Evolutionary conservation across 805 yeast species (phyloP).

Genomic region (Pichia sporocuriosa): DNA sequence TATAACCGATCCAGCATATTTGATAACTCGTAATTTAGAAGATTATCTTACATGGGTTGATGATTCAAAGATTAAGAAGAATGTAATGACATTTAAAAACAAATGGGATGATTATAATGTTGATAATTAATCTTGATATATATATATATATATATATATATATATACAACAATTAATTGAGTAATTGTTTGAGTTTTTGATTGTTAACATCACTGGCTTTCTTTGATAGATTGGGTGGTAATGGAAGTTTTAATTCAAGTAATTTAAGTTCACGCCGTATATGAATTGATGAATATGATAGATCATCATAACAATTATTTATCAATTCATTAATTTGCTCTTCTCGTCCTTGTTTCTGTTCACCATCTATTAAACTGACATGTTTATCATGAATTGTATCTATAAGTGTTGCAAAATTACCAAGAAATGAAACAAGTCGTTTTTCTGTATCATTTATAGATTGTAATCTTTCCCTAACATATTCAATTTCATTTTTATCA

Average conservation of each 20-base stretch:
- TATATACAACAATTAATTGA: slow-evolving; percentile 32
- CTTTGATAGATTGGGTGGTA: slow-evolving; percentile 63
- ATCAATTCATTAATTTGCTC: slow-evolving; percentile 39
- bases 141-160: not conserved
- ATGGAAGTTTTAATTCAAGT: slow-evolving; percentile 55
- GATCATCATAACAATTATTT: slow-evolving; percentile 41
- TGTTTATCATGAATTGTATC: slow-evolving; percentile 31
- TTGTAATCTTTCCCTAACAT: slow-evolving; percentile 45
- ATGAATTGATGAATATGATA: slow-evolving; percentile 52
- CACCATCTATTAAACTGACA: not conserved
- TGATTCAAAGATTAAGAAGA: slow-evolving; percentile 84
- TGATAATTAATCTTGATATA: slow-evolving; percentile 13
- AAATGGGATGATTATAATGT: slow-evolving; percentile 51
- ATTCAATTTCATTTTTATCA: slow-evolving; percentile 13
- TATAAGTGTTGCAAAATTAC: slow-evolving; percentile 41
- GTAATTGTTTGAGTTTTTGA: slow-evolving; percentile 40
- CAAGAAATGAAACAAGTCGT: slow-evolving; percentile 44
- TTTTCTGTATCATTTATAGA: slow-evolving; percentile 46
- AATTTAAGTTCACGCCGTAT: slow-evolving; percentile 61
- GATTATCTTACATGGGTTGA: slow-evolving; percentile 99
- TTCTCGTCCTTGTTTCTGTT: slow-evolving; percentile 15
- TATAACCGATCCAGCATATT: slow-evolving; percentile 90
- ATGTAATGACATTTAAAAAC: slow-evolving; percentile 81
- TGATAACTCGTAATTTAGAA: slow-evolving; percentile 90
- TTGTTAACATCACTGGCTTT: slow-evolving; percentile 64